Evolutionary conservation across 345 rosid species (phyloP).

Genomic region (Rhodamnia argentea): DNA sequence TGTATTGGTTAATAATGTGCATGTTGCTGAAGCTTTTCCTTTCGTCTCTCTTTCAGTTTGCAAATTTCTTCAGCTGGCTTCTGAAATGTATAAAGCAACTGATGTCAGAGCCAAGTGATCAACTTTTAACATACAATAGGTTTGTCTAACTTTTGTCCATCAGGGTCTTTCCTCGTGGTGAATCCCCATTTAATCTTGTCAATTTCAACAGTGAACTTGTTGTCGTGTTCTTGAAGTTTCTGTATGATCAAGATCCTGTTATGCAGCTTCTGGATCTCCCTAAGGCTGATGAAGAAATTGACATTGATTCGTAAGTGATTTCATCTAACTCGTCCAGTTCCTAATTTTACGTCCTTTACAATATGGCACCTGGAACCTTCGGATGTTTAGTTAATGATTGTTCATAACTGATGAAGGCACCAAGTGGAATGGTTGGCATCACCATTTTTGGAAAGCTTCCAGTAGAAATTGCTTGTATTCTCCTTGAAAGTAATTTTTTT

Average conservation of each 20-base stretch:
- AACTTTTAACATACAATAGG: conserved; percentile 68
- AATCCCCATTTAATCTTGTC: not conserved
- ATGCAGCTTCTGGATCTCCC: conserved; percentile 55
- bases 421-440: not conserved
- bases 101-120: conserved; percentile 91
- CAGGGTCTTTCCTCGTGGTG: not conserved
- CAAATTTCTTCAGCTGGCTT: conserved; percentile 92
- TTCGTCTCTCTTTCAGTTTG: conserved; percentile 40
- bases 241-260: conserved; percentile 90
- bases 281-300: conserved; percentile 43
- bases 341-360: not conserved
- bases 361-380: not conserved
- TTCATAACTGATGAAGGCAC: not conserved
- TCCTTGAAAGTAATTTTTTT: not conserved
- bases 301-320: conserved; percentile 62
- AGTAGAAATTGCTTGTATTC: not conserved
- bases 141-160: conserved; percentile 10
- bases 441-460: not conserved
- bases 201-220: conserved; percentile 73
- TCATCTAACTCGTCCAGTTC: not conserved
- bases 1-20: not conserved
- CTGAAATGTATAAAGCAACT: conserved; percentile 73
- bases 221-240: conserved; percentile 76
- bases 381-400: not conserved
- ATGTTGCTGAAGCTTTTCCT: conserved; percentile 1